Evolutionary conservation across 2,329 filamentous ascomycete genomes (phyloP), one percentile per base, ranked within the genome.

Genomic region (Pezizomycotina sp.): DNA sequence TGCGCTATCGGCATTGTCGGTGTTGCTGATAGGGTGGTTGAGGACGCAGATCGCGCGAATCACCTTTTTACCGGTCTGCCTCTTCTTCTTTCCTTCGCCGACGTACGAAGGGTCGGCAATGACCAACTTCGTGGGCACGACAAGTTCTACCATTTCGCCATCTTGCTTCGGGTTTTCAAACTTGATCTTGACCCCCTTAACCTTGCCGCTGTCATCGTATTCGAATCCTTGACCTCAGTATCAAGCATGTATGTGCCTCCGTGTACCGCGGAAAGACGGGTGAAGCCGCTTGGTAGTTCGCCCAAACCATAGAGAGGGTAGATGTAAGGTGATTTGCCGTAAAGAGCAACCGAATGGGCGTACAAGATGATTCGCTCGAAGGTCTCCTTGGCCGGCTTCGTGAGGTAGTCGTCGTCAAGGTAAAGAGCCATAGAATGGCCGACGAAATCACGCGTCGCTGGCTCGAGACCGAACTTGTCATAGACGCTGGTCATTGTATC

Each of bases 221-320:
- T 78, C 60, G 48, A 98, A 64, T 98, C 89, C 47, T 95, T 79
- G 37, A 98, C 70, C 50, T 74, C 74, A 50, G 89, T 92, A 68
- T 95, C 95, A 54, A 98, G 76, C 84, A 98, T 98, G 64, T 98
- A 98, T 32, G 89, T 98, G 51, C 89, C 89, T 48, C 89, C 89
- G 57, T 98, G 95, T 61, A 98, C 95, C 58, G 89, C 89, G 25
- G 84, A 93, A 36, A 98, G 71, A 59, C 89, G 84, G 47, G 89
- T 89, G 54, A 98, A 98, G 42, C 86, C 86, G 62, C 98, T 89
- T 22, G 89, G 91, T 38, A 98, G 77, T 65, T 98, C 89, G 57
- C 80, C 89, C 31, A 98, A 74, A 45, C 89, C 89, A 63, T 98
- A 98, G 20, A 95, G 74, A 31, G 89, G 91, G 68, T 98, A 98